Evolutionary conservation across 2,329 filamentous ascomycete genomes (phyloP).

Genomic region (Leptographium wingfieldii): DNA sequence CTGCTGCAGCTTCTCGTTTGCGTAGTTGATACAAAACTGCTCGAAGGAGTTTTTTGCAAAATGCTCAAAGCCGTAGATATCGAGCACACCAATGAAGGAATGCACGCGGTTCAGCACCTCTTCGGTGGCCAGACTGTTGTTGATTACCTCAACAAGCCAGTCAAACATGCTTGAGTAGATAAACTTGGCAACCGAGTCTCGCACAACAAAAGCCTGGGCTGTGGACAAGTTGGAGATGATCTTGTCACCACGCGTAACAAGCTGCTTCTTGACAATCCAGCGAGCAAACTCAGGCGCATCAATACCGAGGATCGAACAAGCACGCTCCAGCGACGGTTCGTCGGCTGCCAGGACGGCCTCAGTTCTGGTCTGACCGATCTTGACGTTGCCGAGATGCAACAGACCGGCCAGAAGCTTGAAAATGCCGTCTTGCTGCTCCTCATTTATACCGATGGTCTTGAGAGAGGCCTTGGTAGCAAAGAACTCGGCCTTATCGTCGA

Average conservation of each 20-base stretch:
- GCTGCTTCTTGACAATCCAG: slow-evolving; percentile 98
- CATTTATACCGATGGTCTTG: slow-evolving; percentile 71
- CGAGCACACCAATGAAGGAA: slow-evolving; percentile 93
- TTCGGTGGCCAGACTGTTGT: slow-evolving; percentile 77
- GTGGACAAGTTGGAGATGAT: slow-evolving; percentile 92
- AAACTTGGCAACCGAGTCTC: slow-evolving; percentile 96
- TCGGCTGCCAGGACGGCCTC: slow-evolving; percentile 72
- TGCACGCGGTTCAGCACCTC: slow-evolving; percentile 70
- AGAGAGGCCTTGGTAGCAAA: slow-evolving; percentile 77
- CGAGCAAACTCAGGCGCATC: slow-evolving; percentile 78
- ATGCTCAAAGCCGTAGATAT: slow-evolving; percentile 99
- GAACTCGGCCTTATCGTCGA: slow-evolving; percentile 93
- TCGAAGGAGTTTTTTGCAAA: slow-evolving; percentile 99
- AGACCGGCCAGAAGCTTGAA: slow-evolving; percentile 85
- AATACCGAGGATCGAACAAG: slow-evolving; percentile 78
- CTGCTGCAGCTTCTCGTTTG: slow-evolving; percentile 97
- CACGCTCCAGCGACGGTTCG: slow-evolving; percentile 71
- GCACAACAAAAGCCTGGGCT: slow-evolving; percentile 84
- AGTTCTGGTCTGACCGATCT: slow-evolving; percentile 80
- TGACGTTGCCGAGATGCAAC: slow-evolving; percentile 89
- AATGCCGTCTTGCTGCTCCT: slow-evolving; percentile 65
- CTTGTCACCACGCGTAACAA: slow-evolving; percentile 92
- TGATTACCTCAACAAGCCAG: slow-evolving; percentile 98
- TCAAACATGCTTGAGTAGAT: slow-evolving; percentile 98
- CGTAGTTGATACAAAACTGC: slow-evolving; percentile 99